Evolutionary conservation across 1,139 yeast species (phyloP).

Genomic region (Protomyces pachydermus): DNA sequence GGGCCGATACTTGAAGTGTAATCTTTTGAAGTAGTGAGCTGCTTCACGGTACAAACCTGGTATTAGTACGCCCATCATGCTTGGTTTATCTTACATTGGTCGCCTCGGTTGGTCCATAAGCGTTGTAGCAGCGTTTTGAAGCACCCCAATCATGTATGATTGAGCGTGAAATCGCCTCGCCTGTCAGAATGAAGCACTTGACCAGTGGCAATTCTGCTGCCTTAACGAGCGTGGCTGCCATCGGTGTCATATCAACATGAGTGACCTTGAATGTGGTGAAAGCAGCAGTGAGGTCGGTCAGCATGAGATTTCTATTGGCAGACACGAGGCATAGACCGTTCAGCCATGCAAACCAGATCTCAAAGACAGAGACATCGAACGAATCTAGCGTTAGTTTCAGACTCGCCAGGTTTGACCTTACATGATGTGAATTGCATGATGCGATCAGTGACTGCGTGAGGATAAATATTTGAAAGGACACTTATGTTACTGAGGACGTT

Average conservation of each 20-base stretch:
- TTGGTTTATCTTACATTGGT: slow-evolving; percentile 23
- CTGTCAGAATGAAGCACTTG: slow-evolving; percentile 29
- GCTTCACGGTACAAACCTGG: not conserved
- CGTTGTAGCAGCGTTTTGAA: slow-evolving; percentile 29
- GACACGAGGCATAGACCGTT: slow-evolving; percentile 30
- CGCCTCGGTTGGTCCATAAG: slow-evolving; percentile 34
- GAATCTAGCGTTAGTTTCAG: not conserved
- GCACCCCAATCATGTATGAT: slow-evolving; percentile 28
- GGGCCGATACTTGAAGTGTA: slow-evolving; percentile 30
- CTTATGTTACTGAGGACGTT: slow-evolving; percentile 49
- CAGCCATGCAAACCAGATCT: slow-evolving; percentile 32
- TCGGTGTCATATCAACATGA: slow-evolving; percentile 33
- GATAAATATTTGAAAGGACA: slow-evolving; percentile 29
- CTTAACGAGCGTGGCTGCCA: slow-evolving; percentile 30
- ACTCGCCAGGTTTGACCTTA: not conserved
- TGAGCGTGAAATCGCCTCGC: slow-evolving; percentile 29
- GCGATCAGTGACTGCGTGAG: slow-evolving; percentile 16
- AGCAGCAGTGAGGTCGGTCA: slow-evolving; percentile 25
- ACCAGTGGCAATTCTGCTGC: slow-evolving; percentile 19
- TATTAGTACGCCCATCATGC: not conserved
- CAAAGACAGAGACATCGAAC: slow-evolving; percentile 35
- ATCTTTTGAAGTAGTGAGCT: not conserved
- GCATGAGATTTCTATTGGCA: slow-evolving; percentile 22
- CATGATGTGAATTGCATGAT: slow-evolving; percentile 34
- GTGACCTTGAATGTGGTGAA: slow-evolving; percentile 28